phyloP scores from a whole-genome alignment of 1,284 basidiomycete species.

The Trichosporon faecale region DNA sequence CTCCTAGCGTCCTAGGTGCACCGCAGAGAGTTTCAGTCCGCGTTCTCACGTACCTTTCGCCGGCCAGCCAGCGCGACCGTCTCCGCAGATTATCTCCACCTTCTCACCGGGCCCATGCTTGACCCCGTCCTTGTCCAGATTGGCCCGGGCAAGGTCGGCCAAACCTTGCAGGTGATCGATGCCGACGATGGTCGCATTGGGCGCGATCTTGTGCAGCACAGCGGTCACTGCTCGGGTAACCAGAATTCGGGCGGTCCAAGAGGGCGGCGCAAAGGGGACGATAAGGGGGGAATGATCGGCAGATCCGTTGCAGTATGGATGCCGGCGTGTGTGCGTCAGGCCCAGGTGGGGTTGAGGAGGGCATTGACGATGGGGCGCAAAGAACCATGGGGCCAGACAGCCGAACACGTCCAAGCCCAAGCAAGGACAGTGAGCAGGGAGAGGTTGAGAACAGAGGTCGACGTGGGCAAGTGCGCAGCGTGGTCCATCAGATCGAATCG shows the following conservation, averaged over 20 bases:
- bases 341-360: not conserved
- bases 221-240: conserved; percentile 53
- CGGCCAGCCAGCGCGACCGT: conserved; percentile 68
- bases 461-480: not conserved
- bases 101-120: conserved; percentile 5
- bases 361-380: not conserved
- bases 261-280: not conserved
- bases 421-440: no score
- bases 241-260: not conserved
- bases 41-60: not conserved
- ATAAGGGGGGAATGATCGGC: not conserved
- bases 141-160: conserved; percentile 65
- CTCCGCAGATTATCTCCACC: conserved; percentile 62
- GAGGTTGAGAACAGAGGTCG: not conserved
- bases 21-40: not conserved
- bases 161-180: conserved; percentile 87
- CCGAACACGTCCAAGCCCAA: not conserved
- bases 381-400: not conserved
- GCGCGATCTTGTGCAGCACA: conserved; percentile 67
- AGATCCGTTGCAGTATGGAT: not conserved
- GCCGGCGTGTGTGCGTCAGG: conserved; percentile 3
- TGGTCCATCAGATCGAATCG: not conserved
- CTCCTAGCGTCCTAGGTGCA: not conserved
- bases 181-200: conserved; percentile 69
- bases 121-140: conserved; percentile 66